Evolutionary conservation across 2,329 filamentous ascomycete genomes (phyloP), one percentile per base, ranked within the genome.

Genomic region (Clarireedia monteithiana): DNA sequence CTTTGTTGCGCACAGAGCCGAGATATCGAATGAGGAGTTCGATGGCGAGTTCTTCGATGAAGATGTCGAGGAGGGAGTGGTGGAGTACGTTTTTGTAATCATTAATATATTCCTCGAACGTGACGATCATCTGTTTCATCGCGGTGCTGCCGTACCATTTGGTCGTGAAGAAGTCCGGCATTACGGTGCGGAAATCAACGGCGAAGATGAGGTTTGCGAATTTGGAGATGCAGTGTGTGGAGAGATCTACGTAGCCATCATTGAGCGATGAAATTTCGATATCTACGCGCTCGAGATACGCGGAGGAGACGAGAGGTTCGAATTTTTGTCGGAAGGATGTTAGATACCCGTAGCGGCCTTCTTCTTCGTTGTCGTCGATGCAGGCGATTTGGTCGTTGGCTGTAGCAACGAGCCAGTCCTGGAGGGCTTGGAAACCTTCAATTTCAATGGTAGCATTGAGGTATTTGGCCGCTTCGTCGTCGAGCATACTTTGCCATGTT

Each of bases 381-480:
- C 91, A 96, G 56, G 91, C 91, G 69, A 99, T 97, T 71, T 99
- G 94, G 73, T 99, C 94, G 74, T 99, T 99, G 64, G 95, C 94
- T 56, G 95, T 90, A 47, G 94, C 91, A 53, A 99, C 85, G 55
- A 99, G 85, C 91, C 92, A 99, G 74, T 99, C 94, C 69, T 95
- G 89, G 27, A 96, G 76, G 3, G 87, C 83, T 69, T 95, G 90
- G 66, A 88, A 85, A 15, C 83, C 80, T 53, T 86, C 82, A 7
- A 84, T 71, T 49, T 84, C 82, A n/a, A 64, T 60, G 59, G 71
- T 76, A 58, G 73, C 76, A 2, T 72, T 68, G 70, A 87, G 86
- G 71, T 90, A 95, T 65, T 84, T 87, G 50, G 77, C 75, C 20
- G 85, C 85, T 73, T 99, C 94, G 17, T 91, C 86, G 61, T 96